Evolutionary conservation across 2,329 filamentous ascomycete species (phyloP), one percentile per base, ranked within the genome.

Genomic region (Nemania diffusa): DNA sequence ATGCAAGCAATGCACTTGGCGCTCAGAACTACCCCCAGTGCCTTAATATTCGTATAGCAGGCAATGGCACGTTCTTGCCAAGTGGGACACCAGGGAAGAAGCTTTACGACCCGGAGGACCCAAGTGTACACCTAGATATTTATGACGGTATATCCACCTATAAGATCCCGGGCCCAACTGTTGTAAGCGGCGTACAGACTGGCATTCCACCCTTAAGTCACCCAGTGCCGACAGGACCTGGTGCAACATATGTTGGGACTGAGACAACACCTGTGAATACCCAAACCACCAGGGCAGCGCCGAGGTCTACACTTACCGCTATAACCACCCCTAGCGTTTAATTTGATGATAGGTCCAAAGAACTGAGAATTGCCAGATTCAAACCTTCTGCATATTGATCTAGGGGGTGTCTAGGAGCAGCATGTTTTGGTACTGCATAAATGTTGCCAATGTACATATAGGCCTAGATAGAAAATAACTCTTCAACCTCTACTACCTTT

Each of bases 1-100:
- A 78, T 22, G 83, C 83, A 13, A 78, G 72, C 6, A 74, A 79
- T 15, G 64, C 70, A 26, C 75, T 80, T 66, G 83, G 83, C 9
- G 82, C 83, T 29, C 84, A 86, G 78, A 83, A 84, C 72, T 86
- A 86, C 74, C 84, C 84, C 32, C 84, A 85, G 71, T 86, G 88
- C 75, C 79, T 88, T 77, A 89, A 90, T 79, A 75, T 90, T 64
- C 80, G 85, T 70, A 80, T 90, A 69, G 84, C 81, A 29, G 84
- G 86, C 56, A 77, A 78, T 32, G 85, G 84, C 7, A 71, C 69
- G 5, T 44, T 70, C 11, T 50, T 65, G 6, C 74, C 74, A 1
- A 58, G 46, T 1, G 73, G 75, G n/a, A 65, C 72, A 5, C 65
- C 61, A 0, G 75, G 73, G 7, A 72, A 70, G 40, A 66, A 70